Conservation (phyloP, 306 rosid species). For the Lathyrus oleraceus region DNA sequence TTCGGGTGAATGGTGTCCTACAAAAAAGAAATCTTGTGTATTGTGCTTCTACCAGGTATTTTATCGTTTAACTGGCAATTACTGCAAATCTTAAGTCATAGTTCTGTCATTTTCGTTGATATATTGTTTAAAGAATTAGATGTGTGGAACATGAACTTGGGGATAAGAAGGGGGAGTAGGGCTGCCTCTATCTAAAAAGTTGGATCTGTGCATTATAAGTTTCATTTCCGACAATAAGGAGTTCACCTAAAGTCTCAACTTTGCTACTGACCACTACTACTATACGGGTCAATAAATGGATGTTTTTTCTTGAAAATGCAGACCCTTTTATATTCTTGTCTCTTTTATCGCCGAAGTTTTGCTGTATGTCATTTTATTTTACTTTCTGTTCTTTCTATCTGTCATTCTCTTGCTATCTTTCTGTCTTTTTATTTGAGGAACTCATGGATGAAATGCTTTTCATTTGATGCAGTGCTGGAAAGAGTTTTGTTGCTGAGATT, state of each 20-base stretch:
- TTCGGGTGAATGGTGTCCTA: constrained; percentile 87
- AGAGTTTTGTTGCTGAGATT: constrained; percentile 97
- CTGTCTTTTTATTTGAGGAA: constrained; percentile 15
- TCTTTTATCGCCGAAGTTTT: constrained; percentile 27
- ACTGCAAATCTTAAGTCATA: constrained; percentile 12
- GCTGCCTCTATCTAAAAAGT: not conserved
- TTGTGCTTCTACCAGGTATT: constrained; percentile 96
- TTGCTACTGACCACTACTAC: constrained; percentile 14
- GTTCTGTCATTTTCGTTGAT: constrained; percentile 24
- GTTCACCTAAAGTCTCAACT: constrained; percentile 23
- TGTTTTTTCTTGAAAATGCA: constrained; percentile 14
- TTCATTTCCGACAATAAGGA: constrained; percentile 27
- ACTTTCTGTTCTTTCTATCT: not conserved
- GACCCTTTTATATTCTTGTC: constrained; percentile 8
- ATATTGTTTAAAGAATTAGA: constrained; percentile 6
- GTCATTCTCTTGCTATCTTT: not conserved
- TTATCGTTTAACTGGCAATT: constrained; percentile 29
- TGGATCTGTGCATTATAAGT: not conserved
- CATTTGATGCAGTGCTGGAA: constrained; percentile 83
- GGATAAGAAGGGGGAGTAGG: not conserved
- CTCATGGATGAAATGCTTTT: constrained; percentile 36
- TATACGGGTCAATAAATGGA: not conserved
- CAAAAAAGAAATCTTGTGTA: constrained; percentile 93
- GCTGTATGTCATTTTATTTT: constrained; percentile 18
- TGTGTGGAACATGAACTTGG: constrained; percentile 16